Evolutionary conservation across 192 early-diverging fungal species (phyloP), one percentile per base, ranked within the genome.

Genomic region (Coemansia sp.): DNA sequence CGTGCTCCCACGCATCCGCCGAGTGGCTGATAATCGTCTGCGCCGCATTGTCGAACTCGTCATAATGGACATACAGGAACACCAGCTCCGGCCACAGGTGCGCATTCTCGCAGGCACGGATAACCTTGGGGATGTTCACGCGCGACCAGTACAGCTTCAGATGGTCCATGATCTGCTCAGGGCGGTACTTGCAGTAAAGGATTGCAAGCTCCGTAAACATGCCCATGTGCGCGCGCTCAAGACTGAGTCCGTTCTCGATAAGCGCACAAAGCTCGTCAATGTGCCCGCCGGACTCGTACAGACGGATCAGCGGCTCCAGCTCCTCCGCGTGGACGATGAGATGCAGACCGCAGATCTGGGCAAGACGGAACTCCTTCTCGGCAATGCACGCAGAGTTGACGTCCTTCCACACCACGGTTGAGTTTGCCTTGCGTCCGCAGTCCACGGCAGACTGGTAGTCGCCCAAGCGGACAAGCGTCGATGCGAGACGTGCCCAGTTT

Each of bases 181-280:
- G 91, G 16, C 88, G 87, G 88, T 99, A 97, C 77, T 96, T 98
- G 74, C 94, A 91, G 85, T 99, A 99, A 69, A 98, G 83, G 61
- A 99, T 93, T 7, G 95, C 95, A 48, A 99, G 85, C 85, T 99
- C 98, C 0, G 98, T 99, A 73, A 99, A 99, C 98, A 99, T 99
- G 60, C 98, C 98, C 98, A 99, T 99, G 72, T 99, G 98, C 9
- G 98, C 98, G 61, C 98, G 89, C 84, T 99, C 98, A 64, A 99
- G 78, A 14, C 95, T 95, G 16, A 98, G 77, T 63, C 96, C 96
- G 48, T 93, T 89, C 87, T 99, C 96, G 40, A 99, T 83, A 58
- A 99, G 76, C 22, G 85, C 72, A 67, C 97, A 94, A 45, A 97
- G 81, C 87, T 98, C 95, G 50, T 94, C 91, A 70, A 97, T 92